Conservation (phyloP, 139 green algal species). For the Tetradesmus lagerheimii region DNA sequence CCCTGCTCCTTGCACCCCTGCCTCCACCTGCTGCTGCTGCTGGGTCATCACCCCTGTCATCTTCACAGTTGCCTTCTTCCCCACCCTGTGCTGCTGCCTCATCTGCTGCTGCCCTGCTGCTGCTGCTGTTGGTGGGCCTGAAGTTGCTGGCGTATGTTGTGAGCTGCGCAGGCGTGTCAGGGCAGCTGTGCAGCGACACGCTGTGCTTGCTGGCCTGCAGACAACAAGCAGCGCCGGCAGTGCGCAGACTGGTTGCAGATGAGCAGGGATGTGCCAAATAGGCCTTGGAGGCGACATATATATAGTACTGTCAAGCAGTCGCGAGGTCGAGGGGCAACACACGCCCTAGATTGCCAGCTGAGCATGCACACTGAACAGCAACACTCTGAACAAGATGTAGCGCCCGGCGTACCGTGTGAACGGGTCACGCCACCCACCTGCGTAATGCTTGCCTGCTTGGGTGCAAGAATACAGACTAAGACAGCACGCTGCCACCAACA, state of each 20-base stretch:
- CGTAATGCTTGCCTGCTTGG: not conserved
- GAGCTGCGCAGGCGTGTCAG: not conserved
- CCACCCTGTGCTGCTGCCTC: not conserved
- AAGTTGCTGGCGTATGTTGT: not conserved
- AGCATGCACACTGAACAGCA: not conserved
- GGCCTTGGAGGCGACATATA: no score
- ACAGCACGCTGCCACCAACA: no score
- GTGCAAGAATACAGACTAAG: no score
- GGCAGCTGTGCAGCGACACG: not conserved
- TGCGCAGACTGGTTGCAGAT: not conserved
- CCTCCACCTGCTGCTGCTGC: not conserved
- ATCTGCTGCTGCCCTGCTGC: not conserved
- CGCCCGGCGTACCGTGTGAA: not conserved
- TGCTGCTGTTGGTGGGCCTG: not conserved
- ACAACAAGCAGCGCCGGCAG: not conserved
- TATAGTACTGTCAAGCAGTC: no score
- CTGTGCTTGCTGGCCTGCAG: slow-evolving; percentile 3
- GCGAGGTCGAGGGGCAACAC: no score
- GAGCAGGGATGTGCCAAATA: no score
- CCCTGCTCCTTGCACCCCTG: not conserved
- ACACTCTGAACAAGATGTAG: no score
- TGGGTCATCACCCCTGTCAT: not conserved
- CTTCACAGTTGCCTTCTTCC: not conserved
- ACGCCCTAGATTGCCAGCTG: not conserved
- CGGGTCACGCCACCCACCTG: not conserved